phyloP scores from a whole-genome alignment of 1,139 yeast genomes.

The Kodamaea fungicola region DNA sequence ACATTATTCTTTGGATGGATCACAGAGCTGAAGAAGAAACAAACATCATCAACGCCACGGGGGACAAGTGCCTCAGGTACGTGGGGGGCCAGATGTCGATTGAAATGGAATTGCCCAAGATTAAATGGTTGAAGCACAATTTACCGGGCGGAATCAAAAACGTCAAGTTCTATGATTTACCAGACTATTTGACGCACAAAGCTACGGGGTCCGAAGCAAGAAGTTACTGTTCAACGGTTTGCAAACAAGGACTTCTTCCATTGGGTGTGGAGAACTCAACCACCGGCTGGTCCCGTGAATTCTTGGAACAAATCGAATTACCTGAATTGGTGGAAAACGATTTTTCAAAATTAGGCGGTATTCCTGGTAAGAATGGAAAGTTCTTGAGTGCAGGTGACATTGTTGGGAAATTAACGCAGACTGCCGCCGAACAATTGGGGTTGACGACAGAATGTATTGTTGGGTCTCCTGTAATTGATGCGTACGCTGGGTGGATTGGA shows the following conservation, averaged over 20 bases:
- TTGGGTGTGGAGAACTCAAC: slow-evolving; percentile 81
- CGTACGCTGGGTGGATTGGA: slow-evolving; percentile 98
- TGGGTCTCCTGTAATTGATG: slow-evolving; percentile 95
- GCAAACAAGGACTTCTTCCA: slow-evolving; percentile 95
- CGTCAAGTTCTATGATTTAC: slow-evolving; percentile 86
- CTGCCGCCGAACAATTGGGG: slow-evolving; percentile 83
- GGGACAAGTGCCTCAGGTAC: slow-evolving; percentile 75
- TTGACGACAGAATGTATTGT: slow-evolving; percentile 76
- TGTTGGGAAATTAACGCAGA: slow-evolving; percentile 65
- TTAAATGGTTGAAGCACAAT: slow-evolving; percentile 91
- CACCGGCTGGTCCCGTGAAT: slow-evolving; percentile 88
- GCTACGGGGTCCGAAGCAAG: slow-evolving; percentile 88
- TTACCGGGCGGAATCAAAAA: slow-evolving; percentile 63
- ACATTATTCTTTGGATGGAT: slow-evolving; percentile 96
- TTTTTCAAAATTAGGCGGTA: slow-evolving; percentile 80
- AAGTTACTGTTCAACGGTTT: slow-evolving; percentile 84
- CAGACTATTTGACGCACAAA: slow-evolving; percentile 85
- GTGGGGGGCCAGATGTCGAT: slow-evolving; percentile 98
- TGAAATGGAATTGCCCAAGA: slow-evolving; percentile 97
- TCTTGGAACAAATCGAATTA: slow-evolving; percentile 63
- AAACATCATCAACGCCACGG: slow-evolving; percentile 70
- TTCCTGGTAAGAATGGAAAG: slow-evolving; percentile 65
- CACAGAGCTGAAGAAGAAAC: slow-evolving; percentile 94
- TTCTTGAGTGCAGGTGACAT: slow-evolving; percentile 85
- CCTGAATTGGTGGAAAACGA: slow-evolving; percentile 75